Evolutionary conservation across 495 filamentous ascomycete species (phyloP).

Genomic region (Neurospora sp.): DNA sequence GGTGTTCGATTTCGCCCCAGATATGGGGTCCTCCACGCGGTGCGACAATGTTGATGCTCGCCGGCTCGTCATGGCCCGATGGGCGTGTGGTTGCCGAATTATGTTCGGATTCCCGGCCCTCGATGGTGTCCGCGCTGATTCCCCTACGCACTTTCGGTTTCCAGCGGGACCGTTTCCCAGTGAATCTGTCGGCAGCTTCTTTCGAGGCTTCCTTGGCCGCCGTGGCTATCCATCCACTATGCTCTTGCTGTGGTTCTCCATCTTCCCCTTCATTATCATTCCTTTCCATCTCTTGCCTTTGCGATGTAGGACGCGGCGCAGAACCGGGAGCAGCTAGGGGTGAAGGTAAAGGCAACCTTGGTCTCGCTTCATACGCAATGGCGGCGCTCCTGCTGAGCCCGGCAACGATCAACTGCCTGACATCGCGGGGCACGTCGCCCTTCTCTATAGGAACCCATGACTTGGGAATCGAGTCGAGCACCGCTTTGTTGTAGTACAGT

Average conservation of each 20-base stretch:
- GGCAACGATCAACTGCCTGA: conserved; percentile 62
- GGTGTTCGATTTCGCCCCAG: conserved; percentile 76
- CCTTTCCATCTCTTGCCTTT: background rate
- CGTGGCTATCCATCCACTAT: background rate
- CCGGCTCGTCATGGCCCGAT: background rate
- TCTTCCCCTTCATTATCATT: background rate
- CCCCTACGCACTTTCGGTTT: conserved; percentile 1
- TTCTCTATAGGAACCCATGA: conserved; percentile 73
- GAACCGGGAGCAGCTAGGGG: conserved; percentile 3
- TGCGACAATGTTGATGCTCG: conserved; percentile 11
- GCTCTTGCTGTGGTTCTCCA: background rate
- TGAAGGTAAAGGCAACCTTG: conserved; percentile 39
- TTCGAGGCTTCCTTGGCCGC: background rate
- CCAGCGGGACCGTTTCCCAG: background rate
- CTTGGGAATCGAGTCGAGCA: conserved; percentile 74
- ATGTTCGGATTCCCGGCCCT: conserved; percentile 7
- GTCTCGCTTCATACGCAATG: conserved; percentile 69
- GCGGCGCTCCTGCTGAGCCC: conserved; percentile 64
- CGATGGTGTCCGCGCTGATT: background rate
- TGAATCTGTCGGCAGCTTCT: background rate
- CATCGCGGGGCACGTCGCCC: conserved; percentile 60
- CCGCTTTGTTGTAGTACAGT: conserved; percentile 78
- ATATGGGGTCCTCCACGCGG: conserved; percentile 24
- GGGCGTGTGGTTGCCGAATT: conserved; percentile 4
- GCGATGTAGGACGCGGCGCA: background rate